phyloP scores from a whole-genome alignment of 345 rosid genomes.

The Acer campestre region DNA sequence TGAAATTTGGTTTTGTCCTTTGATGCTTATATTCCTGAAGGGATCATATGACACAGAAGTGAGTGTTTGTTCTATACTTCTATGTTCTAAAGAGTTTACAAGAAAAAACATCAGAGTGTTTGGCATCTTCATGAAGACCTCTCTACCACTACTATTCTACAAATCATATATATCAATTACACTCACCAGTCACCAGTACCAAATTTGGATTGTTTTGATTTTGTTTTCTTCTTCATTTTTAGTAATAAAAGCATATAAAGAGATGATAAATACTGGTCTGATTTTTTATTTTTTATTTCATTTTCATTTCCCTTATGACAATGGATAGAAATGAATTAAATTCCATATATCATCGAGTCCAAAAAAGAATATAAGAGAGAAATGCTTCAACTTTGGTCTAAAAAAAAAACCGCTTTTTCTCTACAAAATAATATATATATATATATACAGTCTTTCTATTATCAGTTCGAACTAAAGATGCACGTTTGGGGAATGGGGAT shows the following conservation, averaged over 20 bases:
- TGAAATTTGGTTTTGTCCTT: too few species aligned
- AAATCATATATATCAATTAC: neutral
- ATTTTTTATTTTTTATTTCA: neutral
- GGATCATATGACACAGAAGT: conserved; percentile 6
- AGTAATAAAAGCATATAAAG: neutral
- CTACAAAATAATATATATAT: neutral
- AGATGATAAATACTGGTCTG: neutral
- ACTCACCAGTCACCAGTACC: neutral
- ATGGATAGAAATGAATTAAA: neutral
- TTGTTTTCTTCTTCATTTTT: neutral
- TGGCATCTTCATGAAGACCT: neutral
- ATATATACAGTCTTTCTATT: too few species aligned
- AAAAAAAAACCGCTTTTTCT: too few species aligned
- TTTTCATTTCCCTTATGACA: neutral
- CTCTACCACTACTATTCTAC: neutral
- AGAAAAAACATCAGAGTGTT: neutral
- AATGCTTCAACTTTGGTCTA: neutral
- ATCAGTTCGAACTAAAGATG: too few species aligned
- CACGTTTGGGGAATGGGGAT: too few species aligned
- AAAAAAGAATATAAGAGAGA: neutral
- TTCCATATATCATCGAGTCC: neutral
- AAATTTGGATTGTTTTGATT: neutral
- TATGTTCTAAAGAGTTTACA: neutral
- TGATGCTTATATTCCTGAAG: neutral
- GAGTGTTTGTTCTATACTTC: neutral